These are phyloP conservation scores for Phytophthora citricola DNA, from an alignment of 352 stramenopile genomes.

Conservation along the genomic window DNA sequence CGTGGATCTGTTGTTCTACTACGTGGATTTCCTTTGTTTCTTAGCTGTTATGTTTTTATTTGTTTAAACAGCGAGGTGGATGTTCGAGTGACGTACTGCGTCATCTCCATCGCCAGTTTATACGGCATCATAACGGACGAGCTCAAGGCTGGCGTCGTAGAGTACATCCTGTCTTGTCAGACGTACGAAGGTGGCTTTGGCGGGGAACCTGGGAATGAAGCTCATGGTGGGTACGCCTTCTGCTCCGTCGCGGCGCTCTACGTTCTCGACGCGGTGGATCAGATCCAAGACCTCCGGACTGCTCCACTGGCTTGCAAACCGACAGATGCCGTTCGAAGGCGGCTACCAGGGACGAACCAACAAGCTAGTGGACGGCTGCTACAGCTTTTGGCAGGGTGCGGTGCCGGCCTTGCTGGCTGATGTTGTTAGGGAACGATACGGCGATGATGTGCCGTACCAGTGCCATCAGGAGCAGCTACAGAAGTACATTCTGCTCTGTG, in stretches of 20 bases:
- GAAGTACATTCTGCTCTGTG: slow-evolving; percentile 95
- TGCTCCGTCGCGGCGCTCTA: slow-evolving; percentile 95
- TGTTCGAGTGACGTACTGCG: slow-evolving; percentile 97
- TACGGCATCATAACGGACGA: slow-evolving; percentile 93
- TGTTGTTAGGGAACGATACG: slow-evolving; percentile 44
- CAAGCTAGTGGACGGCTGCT: slow-evolving; percentile 99
- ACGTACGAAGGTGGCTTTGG: slow-evolving; percentile 98
- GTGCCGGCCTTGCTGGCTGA: slow-evolving; percentile 84
- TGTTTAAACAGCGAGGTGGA: slow-evolving; percentile 89
- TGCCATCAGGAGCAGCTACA: slow-evolving; percentile 83
- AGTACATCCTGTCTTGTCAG: slow-evolving; percentile 93
- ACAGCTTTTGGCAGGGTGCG: slow-evolving; percentile 99
- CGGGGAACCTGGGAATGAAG: slow-evolving; percentile 92
- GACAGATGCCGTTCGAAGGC: slow-evolving; percentile 95
- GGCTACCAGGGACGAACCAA: slow-evolving; percentile 96
- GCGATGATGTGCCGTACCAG: slow-evolving; percentile 57
- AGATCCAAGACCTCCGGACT: slow-evolving; percentile 62
- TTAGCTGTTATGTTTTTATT: background rate
- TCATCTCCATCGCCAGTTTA: slow-evolving; percentile 94
- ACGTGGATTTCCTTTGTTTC: too few species aligned
- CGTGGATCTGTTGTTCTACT: slow-evolving; percentile 4
- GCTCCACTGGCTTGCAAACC: slow-evolving; percentile 91
- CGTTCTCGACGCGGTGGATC: slow-evolving; percentile 85
- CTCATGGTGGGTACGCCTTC: slow-evolving; percentile 99
- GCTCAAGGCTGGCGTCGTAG: slow-evolving; percentile 74